A percentile compares a stretch with the other conserved stretches of the same genome.
Conservation (phyloP, 2,329 filamentous ascomycete genomes). For the Arthroderma sp. region DNA sequence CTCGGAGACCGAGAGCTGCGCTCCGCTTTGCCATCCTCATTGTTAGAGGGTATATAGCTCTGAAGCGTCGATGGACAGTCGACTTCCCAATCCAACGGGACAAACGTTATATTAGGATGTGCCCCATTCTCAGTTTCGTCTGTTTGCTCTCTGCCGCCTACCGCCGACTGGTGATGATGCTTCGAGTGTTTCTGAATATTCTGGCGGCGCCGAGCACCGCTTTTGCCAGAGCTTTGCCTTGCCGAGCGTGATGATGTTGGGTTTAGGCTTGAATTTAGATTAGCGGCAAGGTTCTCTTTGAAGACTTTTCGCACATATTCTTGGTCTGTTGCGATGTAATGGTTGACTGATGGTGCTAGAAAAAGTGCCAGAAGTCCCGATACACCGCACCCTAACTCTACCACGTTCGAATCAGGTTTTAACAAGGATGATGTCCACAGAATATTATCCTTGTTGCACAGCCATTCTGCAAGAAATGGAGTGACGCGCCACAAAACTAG, state of each 20-base stretch:
- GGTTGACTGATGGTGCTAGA: constrained; percentile 46
- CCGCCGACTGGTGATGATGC: not conserved
- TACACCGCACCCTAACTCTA: constrained; percentile 84
- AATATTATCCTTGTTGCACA: constrained; percentile 49
- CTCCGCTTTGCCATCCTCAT: not conserved
- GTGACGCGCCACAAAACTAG: constrained; percentile 85
- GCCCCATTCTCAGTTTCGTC: not conserved
- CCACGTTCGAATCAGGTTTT: constrained; percentile 41
- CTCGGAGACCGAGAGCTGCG: not conserved
- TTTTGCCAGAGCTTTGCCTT: not conserved
- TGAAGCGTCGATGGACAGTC: constrained; percentile 28
- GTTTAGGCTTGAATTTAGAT: constrained; percentile 9
- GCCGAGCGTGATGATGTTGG: not conserved
- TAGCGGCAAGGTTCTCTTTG: constrained; percentile 56
- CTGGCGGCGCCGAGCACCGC: not conserved
- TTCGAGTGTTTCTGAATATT: not conserved
- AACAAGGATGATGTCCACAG: constrained; percentile 48
- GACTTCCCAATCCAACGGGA: constrained; percentile 69
- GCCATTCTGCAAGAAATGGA: constrained; percentile 68
- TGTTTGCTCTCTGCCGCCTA: not conserved
- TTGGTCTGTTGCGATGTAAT: constrained; percentile 78
- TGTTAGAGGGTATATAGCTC: constrained; percentile 21
- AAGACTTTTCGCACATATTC: constrained; percentile 66
- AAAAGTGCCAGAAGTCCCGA: constrained; percentile 64
- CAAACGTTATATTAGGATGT: constrained; percentile 39